Percentiles rank a stretch among this genome's conserved stretches.
phyloP scores from a whole-genome alignment of 768 basidiomycete species.

The Tylopilus subfusipes region DNA sequence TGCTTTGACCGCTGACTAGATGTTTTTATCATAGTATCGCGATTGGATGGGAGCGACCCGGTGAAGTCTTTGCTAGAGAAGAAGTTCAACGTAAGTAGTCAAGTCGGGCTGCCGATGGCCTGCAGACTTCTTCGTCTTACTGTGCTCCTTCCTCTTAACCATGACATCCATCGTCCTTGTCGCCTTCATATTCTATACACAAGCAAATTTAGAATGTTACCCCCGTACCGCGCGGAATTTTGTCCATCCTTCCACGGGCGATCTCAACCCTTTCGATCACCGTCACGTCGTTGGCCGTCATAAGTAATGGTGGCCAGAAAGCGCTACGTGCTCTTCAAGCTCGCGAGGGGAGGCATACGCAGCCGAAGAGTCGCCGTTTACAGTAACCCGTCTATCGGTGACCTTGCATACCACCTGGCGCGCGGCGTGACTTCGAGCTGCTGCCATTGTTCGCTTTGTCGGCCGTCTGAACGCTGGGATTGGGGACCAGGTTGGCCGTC shows the following conservation, averaged over 20 bases:
- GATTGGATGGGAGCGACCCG: background rate
- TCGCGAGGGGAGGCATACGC: background rate
- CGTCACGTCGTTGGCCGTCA: slow-evolving; percentile 3
- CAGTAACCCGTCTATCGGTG: background rate
- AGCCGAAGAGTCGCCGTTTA: slow-evolving; percentile 6
- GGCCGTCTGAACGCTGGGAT: no score
- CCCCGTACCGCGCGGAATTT: background rate
- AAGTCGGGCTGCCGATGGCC: background rate
- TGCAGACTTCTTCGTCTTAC: background rate
- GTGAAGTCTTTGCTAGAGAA: background rate
- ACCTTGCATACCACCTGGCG: background rate
- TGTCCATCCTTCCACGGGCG: background rate
- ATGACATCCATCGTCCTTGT: background rate
- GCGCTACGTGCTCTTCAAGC: slow-evolving; percentile 1
- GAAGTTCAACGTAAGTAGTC: background rate
- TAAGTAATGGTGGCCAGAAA: background rate
- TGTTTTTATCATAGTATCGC: background rate
- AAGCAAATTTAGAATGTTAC: no score
- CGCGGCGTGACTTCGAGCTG: background rate
- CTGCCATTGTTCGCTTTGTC: background rate
- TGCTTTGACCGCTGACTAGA: background rate
- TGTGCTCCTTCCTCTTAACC: background rate
- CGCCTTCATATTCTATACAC: background rate
- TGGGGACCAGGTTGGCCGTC: no score
- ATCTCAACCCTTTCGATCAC: background rate